These are phyloP conservation scores for Botrytis byssoidea DNA, from an alignment of 2,329 filamentous ascomycete genomes.

Conservation along the genomic window DNA sequence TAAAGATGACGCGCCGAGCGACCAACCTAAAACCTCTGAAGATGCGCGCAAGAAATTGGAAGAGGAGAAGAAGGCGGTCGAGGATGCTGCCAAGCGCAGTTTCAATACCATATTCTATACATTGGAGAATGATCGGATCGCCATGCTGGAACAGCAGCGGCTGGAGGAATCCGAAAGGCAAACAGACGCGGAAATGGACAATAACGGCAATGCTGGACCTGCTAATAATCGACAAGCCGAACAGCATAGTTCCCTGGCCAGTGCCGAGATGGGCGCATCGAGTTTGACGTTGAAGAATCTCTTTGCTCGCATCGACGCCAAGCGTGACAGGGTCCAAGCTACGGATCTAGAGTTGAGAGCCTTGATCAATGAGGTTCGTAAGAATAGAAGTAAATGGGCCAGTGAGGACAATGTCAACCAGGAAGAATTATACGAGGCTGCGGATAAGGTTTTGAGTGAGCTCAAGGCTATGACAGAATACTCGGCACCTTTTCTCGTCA, in stretches of 20 bases:
- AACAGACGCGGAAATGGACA: slow-evolving; percentile 91
- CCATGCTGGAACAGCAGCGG: slow-evolving; percentile 96
- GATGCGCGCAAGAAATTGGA: slow-evolving; percentile 92
- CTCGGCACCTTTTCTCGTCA: slow-evolving; percentile 89
- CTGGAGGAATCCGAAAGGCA: slow-evolving; percentile 95
- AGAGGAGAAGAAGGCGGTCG: slow-evolving; percentile 85
- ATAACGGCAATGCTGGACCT: slow-evolving; percentile 53
- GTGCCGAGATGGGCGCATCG: slow-evolving; percentile 90
- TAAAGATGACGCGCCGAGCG: slow-evolving; percentile 49
- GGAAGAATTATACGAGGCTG: slow-evolving; percentile 94
- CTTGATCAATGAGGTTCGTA: slow-evolving; percentile 94
- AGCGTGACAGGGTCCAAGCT: slow-evolving; percentile 84
- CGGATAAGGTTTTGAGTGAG: slow-evolving; percentile 95
- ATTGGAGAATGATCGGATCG: slow-evolving; percentile 88
- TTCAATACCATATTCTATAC: slow-evolving; percentile 96
- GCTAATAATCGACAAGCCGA: slow-evolving; percentile 53
- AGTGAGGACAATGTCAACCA: slow-evolving; percentile 97
- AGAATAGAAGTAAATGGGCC: slow-evolving; percentile 98
- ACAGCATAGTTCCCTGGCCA: slow-evolving; percentile 86
- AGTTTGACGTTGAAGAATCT: slow-evolving; percentile 96
- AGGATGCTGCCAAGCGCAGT: slow-evolving; percentile 83
- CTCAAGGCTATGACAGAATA: slow-evolving; percentile 97
- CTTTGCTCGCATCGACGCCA: slow-evolving; percentile 91
- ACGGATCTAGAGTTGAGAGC: slow-evolving; percentile 90
- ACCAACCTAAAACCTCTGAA: slow-evolving; percentile 70